Evolutionary conservation across 305 asterid species (phyloP).

Genomic region (Rubia tinctorum): DNA sequence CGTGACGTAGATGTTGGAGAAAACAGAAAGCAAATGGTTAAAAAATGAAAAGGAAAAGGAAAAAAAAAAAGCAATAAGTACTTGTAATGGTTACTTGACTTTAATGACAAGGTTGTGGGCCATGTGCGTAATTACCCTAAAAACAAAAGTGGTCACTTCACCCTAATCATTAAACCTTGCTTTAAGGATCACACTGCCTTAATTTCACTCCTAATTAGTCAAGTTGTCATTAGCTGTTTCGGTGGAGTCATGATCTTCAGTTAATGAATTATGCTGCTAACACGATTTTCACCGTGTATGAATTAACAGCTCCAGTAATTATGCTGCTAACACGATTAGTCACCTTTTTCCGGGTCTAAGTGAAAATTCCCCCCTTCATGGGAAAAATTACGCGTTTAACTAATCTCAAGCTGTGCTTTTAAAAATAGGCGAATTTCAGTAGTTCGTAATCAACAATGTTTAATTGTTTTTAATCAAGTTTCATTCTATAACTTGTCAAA

Average conservation of each 20-base stretch:
- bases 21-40: constrained; percentile 6
- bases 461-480: no score
- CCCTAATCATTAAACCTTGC: constrained; percentile 4
- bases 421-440: no score
- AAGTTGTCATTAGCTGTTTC: neutral
- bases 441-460: no score
- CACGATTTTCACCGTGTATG: neutral
- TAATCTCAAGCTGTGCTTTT: no score
- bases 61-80: neutral
- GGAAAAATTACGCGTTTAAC: no score
- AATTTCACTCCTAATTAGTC: neutral
- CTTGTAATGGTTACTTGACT: constrained; percentile 7
- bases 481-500: no score
- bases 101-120: constrained; percentile 9
- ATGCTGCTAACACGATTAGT: neutral
- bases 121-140: constrained; percentile 3
- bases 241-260: neutral
- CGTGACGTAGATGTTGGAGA: neutral
- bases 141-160: neutral
- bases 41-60: neutral
- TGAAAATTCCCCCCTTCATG: no score
- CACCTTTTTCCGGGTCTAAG: neutral
- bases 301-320: neutral
- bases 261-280: neutral
- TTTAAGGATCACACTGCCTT: neutral